These are phyloP conservation scores for Stemphylium vesicarium DNA, from an alignment of 2,329 filamentous ascomycete species.

Conservation along the genomic window DNA sequence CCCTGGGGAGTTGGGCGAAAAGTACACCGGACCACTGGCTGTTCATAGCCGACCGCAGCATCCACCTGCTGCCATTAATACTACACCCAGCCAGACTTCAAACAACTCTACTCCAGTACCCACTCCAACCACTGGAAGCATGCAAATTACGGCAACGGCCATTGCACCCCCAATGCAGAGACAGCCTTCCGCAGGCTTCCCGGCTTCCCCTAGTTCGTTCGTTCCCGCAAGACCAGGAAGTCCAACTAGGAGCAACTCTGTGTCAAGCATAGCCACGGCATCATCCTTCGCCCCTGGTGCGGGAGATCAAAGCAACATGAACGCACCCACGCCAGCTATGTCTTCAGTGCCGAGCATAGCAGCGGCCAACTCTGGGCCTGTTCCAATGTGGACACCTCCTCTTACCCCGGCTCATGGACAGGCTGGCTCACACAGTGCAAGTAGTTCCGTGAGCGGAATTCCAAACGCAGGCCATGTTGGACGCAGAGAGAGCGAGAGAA, in stretches of 20 bases:
- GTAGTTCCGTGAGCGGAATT: conserved; percentile 60
- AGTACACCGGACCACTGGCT: conserved; percentile 71
- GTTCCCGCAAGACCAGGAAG: conserved; percentile 69
- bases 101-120: conserved; percentile 72
- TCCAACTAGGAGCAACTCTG: conserved; percentile 83
- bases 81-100: conserved; percentile 53
- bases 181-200: conserved; percentile 60
- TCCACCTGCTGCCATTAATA: conserved; percentile 51
- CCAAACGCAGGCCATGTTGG: conserved; percentile 42
- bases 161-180: conserved; percentile 61
- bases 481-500: conserved; percentile 42
- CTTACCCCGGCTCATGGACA: conserved; percentile 72
- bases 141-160: conserved; percentile 59
- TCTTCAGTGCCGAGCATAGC: conserved; percentile 79
- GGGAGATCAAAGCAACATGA: conserved; percentile 57
- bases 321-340: conserved; percentile 79
- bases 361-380: conserved; percentile 70
- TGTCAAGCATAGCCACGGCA: conserved; percentile 78
- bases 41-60: conserved; percentile 34
- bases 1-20: conserved; percentile 81
- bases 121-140: conserved; percentile 69
- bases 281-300: conserved; percentile 53
- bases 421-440: conserved; percentile 58
- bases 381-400: conserved; percentile 84
- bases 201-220: conserved; percentile 65